These are phyloP conservation scores for Plasmodium billcollinsi DNA, from an alignment of 169 alveolate genomes.

Conservation along the genomic window DNA sequence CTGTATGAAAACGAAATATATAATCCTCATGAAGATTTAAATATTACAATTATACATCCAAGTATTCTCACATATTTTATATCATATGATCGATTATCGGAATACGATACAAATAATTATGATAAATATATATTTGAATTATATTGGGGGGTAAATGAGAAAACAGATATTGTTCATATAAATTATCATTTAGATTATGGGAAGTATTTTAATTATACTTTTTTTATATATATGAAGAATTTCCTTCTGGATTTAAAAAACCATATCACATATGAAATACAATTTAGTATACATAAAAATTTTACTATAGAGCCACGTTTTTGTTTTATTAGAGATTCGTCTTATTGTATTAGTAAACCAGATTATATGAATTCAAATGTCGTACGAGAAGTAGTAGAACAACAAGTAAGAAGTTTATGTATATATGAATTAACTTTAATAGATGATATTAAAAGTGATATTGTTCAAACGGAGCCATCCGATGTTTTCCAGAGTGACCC, in stretches of 20 bases:
- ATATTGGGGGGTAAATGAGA: slow-evolving; percentile 49
- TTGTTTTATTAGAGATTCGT: slow-evolving; percentile 62
- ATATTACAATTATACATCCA: slow-evolving; percentile 19
- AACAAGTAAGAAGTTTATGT: slow-evolving; percentile 65
- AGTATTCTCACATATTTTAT: slow-evolving; percentile 52
- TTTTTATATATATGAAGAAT: slow-evolving; percentile 53
- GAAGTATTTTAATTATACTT: slow-evolving; percentile 68
- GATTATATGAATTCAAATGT: slow-evolving; percentile 63
- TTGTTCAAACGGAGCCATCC: background rate
- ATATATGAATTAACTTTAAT: slow-evolving; percentile 49
- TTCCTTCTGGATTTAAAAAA: slow-evolving; percentile 43
- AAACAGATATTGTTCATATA: slow-evolving; percentile 70
- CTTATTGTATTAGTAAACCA: slow-evolving; percentile 67
- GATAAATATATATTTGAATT: slow-evolving; percentile 41
- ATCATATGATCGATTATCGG: slow-evolving; percentile 23
- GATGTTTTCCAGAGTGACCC: background rate
- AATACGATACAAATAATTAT: slow-evolving; percentile 18
- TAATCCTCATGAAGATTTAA: slow-evolving; percentile 64
- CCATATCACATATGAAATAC: slow-evolving; percentile 39
- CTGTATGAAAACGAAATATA: slow-evolving; percentile 69
- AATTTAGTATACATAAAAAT: slow-evolving; percentile 59
- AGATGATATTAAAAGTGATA: background rate
- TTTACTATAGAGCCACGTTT: slow-evolving; percentile 61
- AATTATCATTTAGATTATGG: slow-evolving; percentile 65
- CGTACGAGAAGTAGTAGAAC: slow-evolving; percentile 64